Percentiles rank a stretch among this genome's conserved stretches.
Conservation (phyloP, 208 protist species). For the Naegleria gruberi region DNA sequence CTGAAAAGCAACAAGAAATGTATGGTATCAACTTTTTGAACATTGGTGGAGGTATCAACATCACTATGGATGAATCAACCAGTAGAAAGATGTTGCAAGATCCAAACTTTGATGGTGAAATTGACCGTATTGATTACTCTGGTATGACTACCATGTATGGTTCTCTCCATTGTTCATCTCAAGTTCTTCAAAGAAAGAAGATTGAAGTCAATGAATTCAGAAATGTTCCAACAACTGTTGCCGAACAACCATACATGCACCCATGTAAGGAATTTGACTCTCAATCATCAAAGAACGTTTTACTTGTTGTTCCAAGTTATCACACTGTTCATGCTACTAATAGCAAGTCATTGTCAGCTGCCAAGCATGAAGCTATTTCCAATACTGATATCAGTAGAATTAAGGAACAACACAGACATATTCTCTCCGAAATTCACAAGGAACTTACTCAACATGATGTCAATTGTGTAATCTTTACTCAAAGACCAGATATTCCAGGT, state of each 20-base stretch:
- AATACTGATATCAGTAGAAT: background rate
- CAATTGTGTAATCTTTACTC: background rate
- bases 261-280: background rate
- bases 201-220: background rate
- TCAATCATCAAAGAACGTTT: background rate
- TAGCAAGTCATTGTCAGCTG: background rate
- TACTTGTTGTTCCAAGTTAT: background rate
- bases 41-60: background rate
- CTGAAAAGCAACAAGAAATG: background rate
- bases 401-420: slow-evolving; percentile 11
- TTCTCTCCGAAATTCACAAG: background rate
- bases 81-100: background rate
- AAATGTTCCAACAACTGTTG: background rate
- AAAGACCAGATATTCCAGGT: background rate
- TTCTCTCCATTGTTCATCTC: slow-evolving; percentile 38
- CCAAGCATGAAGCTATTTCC: background rate
- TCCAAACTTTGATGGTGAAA: slow-evolving; percentile 32
- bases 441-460: background rate
- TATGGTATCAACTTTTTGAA: slow-evolving; percentile 27
- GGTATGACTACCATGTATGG: slow-evolving; percentile 48
- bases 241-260: background rate
- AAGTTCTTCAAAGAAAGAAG: slow-evolving; percentile 21
- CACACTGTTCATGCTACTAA: background rate
- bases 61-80: background rate
- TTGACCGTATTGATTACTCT: slow-evolving; percentile 36